Percentiles rank a stretch among this genome's conserved stretches.
phyloP scores from a whole-genome alignment of 106 monocot genomes.

The Narthecium ossifragum region DNA sequence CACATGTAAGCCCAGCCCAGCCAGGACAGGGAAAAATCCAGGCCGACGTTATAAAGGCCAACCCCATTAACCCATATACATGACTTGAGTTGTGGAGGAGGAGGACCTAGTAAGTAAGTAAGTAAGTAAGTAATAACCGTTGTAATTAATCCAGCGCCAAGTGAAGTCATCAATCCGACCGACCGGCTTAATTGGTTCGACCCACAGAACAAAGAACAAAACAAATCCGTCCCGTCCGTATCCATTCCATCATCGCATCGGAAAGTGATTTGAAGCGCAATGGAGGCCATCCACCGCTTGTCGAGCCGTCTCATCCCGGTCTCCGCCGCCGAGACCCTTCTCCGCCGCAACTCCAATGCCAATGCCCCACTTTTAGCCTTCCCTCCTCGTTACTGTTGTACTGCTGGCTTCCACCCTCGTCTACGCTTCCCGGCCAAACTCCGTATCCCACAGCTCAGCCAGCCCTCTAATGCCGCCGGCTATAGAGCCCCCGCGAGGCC shows the following conservation, averaged over 20 bases:
- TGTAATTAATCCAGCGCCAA: background rate
- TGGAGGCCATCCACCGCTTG: background rate
- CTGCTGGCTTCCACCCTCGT: background rate
- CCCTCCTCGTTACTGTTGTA: background rate
- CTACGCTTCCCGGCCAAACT: background rate
- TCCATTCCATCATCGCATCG: too few relatives aligned
- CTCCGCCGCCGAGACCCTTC: background rate
- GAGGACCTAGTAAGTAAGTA: background rate
- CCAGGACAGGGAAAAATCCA: too few relatives aligned
- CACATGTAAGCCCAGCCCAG: too few relatives aligned
- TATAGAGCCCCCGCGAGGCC: slow-evolving; percentile 1
- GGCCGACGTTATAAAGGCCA: too few relatives aligned
- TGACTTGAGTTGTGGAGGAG: too few relatives aligned
- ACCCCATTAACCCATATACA: too few relatives aligned
- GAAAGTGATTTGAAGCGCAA: too few relatives aligned
- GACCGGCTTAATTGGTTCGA: background rate
- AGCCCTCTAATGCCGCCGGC: background rate
- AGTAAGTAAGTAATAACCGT: background rate
- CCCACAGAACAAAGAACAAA: background rate
- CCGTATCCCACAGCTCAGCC: background rate
- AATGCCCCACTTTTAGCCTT: background rate
- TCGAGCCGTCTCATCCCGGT: background rate
- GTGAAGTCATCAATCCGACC: background rate
- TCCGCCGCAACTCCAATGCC: background rate
- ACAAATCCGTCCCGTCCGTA: too few relatives aligned